Conservation (phyloP, 208 protist species). For the Crithidia fasciculata region DNA sequence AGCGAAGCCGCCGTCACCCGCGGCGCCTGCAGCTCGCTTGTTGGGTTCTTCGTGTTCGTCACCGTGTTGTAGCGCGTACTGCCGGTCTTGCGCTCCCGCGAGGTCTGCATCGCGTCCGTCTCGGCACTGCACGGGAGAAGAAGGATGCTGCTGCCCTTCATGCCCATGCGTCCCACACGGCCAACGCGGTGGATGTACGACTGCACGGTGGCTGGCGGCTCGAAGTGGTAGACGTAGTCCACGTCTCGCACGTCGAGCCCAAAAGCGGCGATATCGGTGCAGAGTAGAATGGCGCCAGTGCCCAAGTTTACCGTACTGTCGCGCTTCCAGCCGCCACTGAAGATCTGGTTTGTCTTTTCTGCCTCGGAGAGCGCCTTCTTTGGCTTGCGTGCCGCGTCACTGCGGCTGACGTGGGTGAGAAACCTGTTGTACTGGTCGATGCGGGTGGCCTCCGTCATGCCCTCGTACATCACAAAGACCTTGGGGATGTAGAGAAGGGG, state of each 20-base stretch:
- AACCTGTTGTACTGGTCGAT: constrained; percentile 89
- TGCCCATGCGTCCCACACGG: constrained; percentile 90
- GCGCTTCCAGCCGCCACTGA: constrained; percentile 81
- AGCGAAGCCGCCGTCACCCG: constrained; percentile 41
- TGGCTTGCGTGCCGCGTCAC: constrained; percentile 7
- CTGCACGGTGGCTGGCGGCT: constrained; percentile 76
- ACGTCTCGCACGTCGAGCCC: constrained; percentile 92
- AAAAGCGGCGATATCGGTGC: constrained; percentile 90
- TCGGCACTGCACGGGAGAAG: constrained; percentile 67
- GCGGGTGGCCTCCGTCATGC: constrained; percentile 70
- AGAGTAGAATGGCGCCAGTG: constrained; percentile 85
- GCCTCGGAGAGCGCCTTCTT: constrained; percentile 55
- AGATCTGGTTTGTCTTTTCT: constrained; percentile 83
- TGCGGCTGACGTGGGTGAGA: constrained; percentile 54
- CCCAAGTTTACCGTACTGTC: constrained; percentile 62
- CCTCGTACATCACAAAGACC: constrained; percentile 88
- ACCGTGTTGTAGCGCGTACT: constrained; percentile 76
- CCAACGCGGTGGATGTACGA: constrained; percentile 92
- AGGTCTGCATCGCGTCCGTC: constrained; percentile 21
- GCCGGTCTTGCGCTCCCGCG: constrained; percentile 71
- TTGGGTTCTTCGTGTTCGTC: constrained; percentile 77
- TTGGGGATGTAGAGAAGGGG: constrained; percentile 73
- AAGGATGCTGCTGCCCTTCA: constrained; percentile 85
- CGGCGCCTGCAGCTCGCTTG: constrained; percentile 52
- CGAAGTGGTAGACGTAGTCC: constrained; percentile 93